Conservation (phyloP, 2,329 filamentous ascomycete genomes). For the Coccinonectria pachysandricola region DNA sequence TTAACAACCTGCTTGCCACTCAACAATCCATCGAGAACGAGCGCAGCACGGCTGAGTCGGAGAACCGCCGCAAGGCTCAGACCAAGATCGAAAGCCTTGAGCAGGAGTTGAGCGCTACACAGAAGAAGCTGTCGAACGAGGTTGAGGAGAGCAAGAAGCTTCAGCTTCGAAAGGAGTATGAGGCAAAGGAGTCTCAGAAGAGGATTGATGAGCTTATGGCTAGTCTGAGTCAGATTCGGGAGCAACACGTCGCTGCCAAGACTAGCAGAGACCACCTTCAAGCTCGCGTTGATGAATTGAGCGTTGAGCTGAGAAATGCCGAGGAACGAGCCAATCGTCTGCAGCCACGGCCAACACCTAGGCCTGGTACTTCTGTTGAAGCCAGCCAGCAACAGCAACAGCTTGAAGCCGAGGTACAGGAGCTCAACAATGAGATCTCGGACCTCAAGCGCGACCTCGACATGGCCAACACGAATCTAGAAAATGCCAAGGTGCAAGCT, state of each 20-base stretch:
- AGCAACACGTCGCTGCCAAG: conserved; percentile 78
- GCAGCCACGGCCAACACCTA: conserved; percentile 65
- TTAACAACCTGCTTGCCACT: conserved; percentile 73
- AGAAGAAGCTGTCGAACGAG: conserved; percentile 76
- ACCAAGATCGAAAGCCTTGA: conserved; percentile 69
- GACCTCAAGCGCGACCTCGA: conserved; percentile 84
- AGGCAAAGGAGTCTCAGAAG: conserved; percentile 78
- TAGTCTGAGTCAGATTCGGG: conserved; percentile 68
- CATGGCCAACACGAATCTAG: conserved; percentile 66
- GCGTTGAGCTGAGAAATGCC: conserved; percentile 76
- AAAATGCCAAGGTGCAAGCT: conserved; percentile 68
- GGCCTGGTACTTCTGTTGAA: conserved; percentile 36
- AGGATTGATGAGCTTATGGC: conserved; percentile 84
- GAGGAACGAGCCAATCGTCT: conserved; percentile 79
- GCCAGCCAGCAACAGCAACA: conserved; percentile 37
- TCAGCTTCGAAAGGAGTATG: conserved; percentile 77
- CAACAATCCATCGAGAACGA: conserved; percentile 89
- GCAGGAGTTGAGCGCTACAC: conserved; percentile 63
- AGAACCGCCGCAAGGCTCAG: conserved; percentile 71
- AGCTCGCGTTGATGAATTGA: conserved; percentile 76
- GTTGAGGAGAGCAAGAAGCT: conserved; percentile 76
- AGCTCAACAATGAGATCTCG: conserved; percentile 71
- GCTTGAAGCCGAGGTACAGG: conserved; percentile 57
- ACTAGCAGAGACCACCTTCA: conserved; percentile 86
- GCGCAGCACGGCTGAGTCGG: conserved; percentile 73